These are phyloP conservation scores for Lathyrus oleraceus DNA, from an alignment of 306 rosid species.

Conservation along the genomic window DNA sequence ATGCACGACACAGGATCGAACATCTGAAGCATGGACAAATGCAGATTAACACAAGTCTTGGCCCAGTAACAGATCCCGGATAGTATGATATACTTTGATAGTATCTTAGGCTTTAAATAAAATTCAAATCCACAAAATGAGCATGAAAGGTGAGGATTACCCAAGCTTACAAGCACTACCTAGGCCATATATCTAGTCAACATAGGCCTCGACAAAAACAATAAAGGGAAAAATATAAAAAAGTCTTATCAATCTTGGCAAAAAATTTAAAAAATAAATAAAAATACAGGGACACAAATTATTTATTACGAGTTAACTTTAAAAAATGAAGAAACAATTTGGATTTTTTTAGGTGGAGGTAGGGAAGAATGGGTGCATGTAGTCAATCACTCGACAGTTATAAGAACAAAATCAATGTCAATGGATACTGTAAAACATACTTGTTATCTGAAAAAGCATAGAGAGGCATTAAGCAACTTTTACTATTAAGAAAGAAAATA, in stretches of 20 bases:
- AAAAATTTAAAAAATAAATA: background rate
- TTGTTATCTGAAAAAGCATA: background rate
- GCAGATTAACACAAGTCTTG: background rate
- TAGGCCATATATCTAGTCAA: background rate
- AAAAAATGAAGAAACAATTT: conserved; percentile 1
- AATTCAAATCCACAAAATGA: background rate
- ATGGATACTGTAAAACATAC: conserved; percentile 23
- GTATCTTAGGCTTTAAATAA: background rate
- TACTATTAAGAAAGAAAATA: background rate
- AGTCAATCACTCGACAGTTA: background rate
- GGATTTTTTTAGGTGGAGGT: background rate
- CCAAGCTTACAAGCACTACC: background rate
- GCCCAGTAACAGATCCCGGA: background rate
- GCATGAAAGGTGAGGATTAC: background rate
- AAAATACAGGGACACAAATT: background rate
- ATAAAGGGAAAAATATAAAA: background rate
- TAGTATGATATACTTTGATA: background rate
- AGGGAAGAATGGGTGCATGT: background rate
- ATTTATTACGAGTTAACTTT: background rate
- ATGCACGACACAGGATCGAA: background rate
- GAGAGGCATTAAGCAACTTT: conserved; percentile 12
- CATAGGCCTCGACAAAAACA: background rate
- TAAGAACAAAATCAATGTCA: conserved; percentile 19
- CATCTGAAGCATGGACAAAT: background rate
- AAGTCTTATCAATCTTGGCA: background rate